Evolutionary conservation across 2,329 filamentous ascomycete genomes (phyloP), one percentile per base, ranked within the genome.

Genomic region (Penicillium sp.): DNA sequence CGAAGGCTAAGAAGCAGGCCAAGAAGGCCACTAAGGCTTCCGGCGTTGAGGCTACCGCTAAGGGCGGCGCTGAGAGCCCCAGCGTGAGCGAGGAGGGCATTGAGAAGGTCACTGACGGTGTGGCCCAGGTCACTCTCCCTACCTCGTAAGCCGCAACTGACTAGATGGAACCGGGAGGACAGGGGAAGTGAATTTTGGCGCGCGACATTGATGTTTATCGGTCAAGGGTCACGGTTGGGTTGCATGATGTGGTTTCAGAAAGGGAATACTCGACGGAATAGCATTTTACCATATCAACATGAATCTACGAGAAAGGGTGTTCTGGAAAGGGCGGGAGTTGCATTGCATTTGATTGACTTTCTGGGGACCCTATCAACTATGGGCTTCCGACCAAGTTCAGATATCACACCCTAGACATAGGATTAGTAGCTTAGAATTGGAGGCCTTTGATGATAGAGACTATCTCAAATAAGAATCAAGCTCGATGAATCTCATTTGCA

Each of bases 51-150:
- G 61, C 65, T 6, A 60, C 68, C 13, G 68, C 70, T 28, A 73
- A 73, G 55, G 69, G 66, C 41, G 70, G 66, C 38, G 61, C 64
- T 4, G 67, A 69, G 44, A 62, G 55, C 16, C 57, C 62, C 10
- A 58, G 58, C 45, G 57, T 56, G 36, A 61, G 58, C 26, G 54
- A 56, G 2, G 65, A 62, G 42, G 63, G 67, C 5, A 66, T 76
- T 41, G 68, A 72, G 45, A 73, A 71, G 63, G 65, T 75, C 21
- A 57, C 66, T 16, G 74, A 76, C 62, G 73, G 73, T 16, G 70
- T 76, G 42, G 65, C 71, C 24, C 71, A 75, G 57, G 72, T 75
- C 45, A 70, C 71, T 21, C 63, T 76, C 45, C 72, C 72, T n/a
- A 70, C 67, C 12, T 75, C 73, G 15, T 76, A 55, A 48, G 51